phyloP scores from a whole-genome alignment of 2,329 filamentous ascomycete genomes.

The Botryotinia globosa region DNA sequence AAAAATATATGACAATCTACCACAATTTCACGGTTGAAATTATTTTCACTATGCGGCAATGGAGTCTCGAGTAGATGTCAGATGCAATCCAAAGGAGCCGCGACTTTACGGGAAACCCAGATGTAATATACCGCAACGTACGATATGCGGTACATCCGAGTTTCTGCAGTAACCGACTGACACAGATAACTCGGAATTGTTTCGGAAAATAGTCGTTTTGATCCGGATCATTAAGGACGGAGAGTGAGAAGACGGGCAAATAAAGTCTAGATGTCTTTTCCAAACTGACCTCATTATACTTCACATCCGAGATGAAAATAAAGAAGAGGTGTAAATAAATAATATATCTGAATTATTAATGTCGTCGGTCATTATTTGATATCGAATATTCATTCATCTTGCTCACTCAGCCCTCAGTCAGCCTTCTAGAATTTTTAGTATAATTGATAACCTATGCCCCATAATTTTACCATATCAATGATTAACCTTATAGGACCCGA shows the following conservation, averaged over 20 bases:
- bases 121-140: background rate
- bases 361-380: background rate
- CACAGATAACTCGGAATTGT: background rate
- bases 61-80: background rate
- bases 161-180: background rate
- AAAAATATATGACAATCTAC: background rate
- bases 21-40: too few relatives aligned
- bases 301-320: background rate
- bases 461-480: background rate
- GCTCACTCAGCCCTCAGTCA: background rate
- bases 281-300: background rate
- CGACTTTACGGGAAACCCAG: background rate
- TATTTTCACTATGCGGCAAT: background rate
- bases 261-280: too few relatives aligned
- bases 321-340: background rate
- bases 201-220: background rate
- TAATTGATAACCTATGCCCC: background rate
- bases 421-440: background rate
- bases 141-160: background rate
- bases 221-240: background rate
- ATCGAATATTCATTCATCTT: background rate
- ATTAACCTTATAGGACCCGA: slow-evolving; percentile 9
- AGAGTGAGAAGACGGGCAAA: too few relatives aligned
- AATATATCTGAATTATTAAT: background rate
- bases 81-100: background rate